Evolutionary conservation across 2,329 filamentous ascomycete genomes (phyloP).

Genomic region (Allantophomopsis cytisporea): DNA sequence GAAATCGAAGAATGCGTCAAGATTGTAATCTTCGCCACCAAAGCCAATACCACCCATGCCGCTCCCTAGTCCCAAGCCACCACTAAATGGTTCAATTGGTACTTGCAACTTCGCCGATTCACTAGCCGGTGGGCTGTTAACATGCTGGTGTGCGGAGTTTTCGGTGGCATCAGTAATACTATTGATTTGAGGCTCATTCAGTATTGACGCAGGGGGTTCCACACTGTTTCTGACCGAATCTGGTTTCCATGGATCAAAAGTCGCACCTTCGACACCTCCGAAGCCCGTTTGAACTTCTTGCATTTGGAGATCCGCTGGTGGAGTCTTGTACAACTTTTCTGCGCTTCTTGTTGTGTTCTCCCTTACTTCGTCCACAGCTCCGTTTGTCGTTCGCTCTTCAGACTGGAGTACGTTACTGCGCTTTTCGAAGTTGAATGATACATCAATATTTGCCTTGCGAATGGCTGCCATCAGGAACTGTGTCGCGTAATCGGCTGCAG

Average conservation of each 20-base stretch:
- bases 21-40: conserved; percentile 1
- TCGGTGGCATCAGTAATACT: background rate
- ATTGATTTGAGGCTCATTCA: background rate
- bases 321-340: background rate
- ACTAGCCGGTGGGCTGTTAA: background rate
- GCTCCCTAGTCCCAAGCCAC: background rate
- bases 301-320: background rate
- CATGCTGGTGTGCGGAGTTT: background rate
- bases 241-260: background rate
- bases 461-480: conserved; percentile 89
- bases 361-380: background rate
- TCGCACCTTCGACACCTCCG: background rate
- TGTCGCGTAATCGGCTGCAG: conserved; percentile 90
- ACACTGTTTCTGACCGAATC: background rate
- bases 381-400: background rate
- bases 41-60: background rate
- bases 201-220: background rate
- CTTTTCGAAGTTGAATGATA: conserved; percentile 1
- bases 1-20: conserved; percentile 2
- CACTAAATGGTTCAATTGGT: background rate
- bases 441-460: conserved; percentile 62
- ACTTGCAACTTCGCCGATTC: background rate
- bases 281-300: background rate
- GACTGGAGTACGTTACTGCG: background rate
- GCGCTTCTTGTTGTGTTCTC: background rate